Percentiles rank a stretch among this genome's conserved stretches.
These are phyloP conservation scores for Metschnikowia lochheadii DNA, from an alignment of 805 yeast genomes.

Conservation along the genomic window DNA sequence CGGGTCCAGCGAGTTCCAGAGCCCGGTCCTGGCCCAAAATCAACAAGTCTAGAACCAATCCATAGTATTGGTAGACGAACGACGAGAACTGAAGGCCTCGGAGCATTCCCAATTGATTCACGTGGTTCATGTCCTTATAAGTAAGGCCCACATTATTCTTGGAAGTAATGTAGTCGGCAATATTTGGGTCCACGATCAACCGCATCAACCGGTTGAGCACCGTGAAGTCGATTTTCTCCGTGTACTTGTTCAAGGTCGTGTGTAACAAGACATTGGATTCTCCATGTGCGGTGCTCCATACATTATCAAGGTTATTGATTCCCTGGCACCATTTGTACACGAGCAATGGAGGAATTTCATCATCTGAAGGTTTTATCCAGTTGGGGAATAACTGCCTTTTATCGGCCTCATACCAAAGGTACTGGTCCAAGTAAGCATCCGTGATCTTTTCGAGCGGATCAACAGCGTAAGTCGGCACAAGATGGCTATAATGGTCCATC, in stretches of 20 bases:
- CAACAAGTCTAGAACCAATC: conserved; percentile 75
- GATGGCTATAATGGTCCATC: conserved; percentile 84
- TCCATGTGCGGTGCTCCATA: conserved; percentile 78
- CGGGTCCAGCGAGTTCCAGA: conserved; percentile 76
- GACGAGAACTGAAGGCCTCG: conserved; percentile 90
- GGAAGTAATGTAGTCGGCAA: conserved; percentile 92
- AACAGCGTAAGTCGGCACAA: conserved; percentile 80
- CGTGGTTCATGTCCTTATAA: conserved; percentile 93
- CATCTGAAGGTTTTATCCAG: conserved; percentile 94
- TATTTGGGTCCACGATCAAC: conserved; percentile 78
- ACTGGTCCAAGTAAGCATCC: conserved; percentile 94
- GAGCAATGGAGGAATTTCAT: conserved; percentile 86
- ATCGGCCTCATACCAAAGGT: conserved; percentile 93
- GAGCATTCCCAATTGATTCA: conserved; percentile 81
- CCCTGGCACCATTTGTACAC: conserved; percentile 96
- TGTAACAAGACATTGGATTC: conserved; percentile 83
- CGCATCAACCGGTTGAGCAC: conserved; percentile 76
- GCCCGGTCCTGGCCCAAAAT: conserved; percentile 87
- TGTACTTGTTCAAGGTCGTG: conserved; percentile 60
- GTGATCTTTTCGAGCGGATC: conserved; percentile 94
- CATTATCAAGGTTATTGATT: conserved; percentile 66
- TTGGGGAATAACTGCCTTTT: conserved; percentile 83
- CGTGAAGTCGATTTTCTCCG: conserved; percentile 87
- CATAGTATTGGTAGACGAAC: conserved; percentile 86
- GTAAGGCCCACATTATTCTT: conserved; percentile 79